These are phyloP conservation scores for Linum usitatissimum DNA, from an alignment of 345 rosid species.

Conservation along the genomic window DNA sequence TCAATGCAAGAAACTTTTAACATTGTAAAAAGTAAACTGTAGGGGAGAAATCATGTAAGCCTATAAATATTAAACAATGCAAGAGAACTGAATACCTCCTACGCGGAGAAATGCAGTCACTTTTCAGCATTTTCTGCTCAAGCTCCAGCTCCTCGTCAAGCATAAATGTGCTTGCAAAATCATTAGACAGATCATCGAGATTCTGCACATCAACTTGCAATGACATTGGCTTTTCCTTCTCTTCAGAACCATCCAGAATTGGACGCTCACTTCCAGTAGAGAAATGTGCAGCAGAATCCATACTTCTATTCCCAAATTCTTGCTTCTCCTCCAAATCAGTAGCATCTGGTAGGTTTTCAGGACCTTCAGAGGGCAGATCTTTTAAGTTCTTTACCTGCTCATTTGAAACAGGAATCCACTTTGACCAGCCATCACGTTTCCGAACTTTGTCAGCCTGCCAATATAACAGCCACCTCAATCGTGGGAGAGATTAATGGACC, in stretches of 20 bases:
- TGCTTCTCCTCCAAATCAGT: slow-evolving; percentile 11
- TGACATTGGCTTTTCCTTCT: slow-evolving; percentile 19
- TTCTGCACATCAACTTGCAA: slow-evolving; percentile 20
- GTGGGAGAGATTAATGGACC: slow-evolving; percentile 4
- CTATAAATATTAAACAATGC: background rate
- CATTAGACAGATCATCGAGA: slow-evolving; percentile 45
- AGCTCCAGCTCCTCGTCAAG: slow-evolving; percentile 91
- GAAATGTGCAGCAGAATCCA: slow-evolving; percentile 13
- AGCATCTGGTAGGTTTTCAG: slow-evolving; percentile 10
- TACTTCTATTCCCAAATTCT: slow-evolving; percentile 9
- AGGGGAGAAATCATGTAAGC: background rate
- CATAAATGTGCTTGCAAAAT: slow-evolving; percentile 72
- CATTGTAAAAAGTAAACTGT: background rate
- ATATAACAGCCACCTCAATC: slow-evolving; percentile 12
- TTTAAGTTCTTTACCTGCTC: slow-evolving; percentile 17
- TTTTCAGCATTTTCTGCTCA: slow-evolving; percentile 52
- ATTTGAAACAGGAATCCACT: slow-evolving; percentile 46
- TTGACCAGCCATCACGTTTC: slow-evolving; percentile 61
- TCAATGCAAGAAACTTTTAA: background rate
- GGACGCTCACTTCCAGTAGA: slow-evolving; percentile 29
- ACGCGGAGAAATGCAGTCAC: slow-evolving; percentile 27
- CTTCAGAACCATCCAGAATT: slow-evolving; percentile 17
- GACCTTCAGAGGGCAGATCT: slow-evolving; percentile 29
- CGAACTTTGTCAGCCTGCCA: slow-evolving; percentile 68
- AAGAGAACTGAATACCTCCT: slow-evolving; percentile 39